Evolutionary conservation across 106 monocot species (phyloP), one percentile per base, ranked within the genome.

Genomic region (Phalaenopsis equestris): DNA sequence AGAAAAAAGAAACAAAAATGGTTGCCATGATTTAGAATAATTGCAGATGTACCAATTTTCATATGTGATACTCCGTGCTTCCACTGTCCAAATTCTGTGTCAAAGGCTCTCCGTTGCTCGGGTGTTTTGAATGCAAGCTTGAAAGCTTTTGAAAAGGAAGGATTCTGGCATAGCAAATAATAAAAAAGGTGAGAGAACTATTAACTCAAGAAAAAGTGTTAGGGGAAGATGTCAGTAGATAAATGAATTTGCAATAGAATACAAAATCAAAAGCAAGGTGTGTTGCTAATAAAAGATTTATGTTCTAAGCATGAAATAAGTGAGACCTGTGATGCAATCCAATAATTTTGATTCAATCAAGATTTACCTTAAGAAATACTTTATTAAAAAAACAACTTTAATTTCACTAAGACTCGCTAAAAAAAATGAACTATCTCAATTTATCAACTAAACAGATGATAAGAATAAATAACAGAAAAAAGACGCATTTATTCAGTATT

Each of bases 41-140:
- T 48, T 7, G 67, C 61, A 39, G 12, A 55, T 38, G 70, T 86
- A 88, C 90, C 92, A 57, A 48, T 77, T 46, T 75, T 78, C 76
- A 55, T 47, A 86, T 52, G 42, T 48, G 67, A 74, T 2, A 73
- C 38, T 77, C 75, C 67, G 15, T 84, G 78, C 75, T 86, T 92
- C 86, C 80, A 89, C 47, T 86, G 84, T 75, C 84, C 78, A 83
- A 90, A 84, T 41, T 79, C 80, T 75, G 78, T 81, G 78, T 65
- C 73, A 79, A 92, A 92, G 43, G 77, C 77, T 84, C 78, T 81
- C 72, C 79, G 81, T 79, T 83, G 87, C 19, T 82, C 85, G 61
- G 84, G 80, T 74, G 87, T 86, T 80, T 80, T 81, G 77, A 92
- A 86, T 16, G 57, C 78, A 77, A 92, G 47, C 84, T 82, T 92